phyloP scores from a whole-genome alignment of 2,329 filamentous ascomycete species.

The Mycosphaerella sp. region DNA sequence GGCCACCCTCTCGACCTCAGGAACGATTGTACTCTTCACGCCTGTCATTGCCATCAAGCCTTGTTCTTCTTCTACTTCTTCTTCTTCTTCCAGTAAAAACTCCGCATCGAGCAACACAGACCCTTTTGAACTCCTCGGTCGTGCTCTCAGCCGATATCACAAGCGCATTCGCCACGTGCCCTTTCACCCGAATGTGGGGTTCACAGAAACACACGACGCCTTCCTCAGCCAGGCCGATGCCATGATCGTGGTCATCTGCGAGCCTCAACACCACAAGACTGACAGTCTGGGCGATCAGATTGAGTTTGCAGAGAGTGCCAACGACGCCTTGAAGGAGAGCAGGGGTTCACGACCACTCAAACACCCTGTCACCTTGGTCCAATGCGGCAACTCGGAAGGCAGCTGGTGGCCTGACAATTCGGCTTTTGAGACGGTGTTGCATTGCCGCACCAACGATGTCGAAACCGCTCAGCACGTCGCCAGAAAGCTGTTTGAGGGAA shows the following conservation, averaged over 20 bases:
- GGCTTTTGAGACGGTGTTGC: slow-evolving; percentile 16
- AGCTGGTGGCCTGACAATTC: slow-evolving; percentile 19
- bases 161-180: slow-evolving; percentile 62
- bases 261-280: slow-evolving; percentile 35
- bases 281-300: slow-evolving; percentile 19
- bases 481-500: slow-evolving; percentile 16
- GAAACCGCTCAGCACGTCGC: slow-evolving; percentile 20
- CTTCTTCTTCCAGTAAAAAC: slow-evolving; percentile 33
- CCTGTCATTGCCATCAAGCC: slow-evolving; percentile 36
- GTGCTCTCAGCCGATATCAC: slow-evolving; percentile 55
- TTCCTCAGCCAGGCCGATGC: slow-evolving; percentile 56
- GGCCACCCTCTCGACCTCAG: slow-evolving; percentile 33
- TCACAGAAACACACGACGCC: slow-evolving; percentile 56
- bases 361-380: slow-evolving; percentile 16
- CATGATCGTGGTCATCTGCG: slow-evolving; percentile 55
- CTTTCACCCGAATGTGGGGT: slow-evolving; percentile 57
- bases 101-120: slow-evolving; percentile 44
- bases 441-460: slow-evolving; percentile 14
- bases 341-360: slow-evolving; percentile 2
- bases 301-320: slow-evolving; percentile 21
- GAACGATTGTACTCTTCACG: slow-evolving; percentile 42
- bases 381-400: slow-evolving; percentile 17
- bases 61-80: not conserved
- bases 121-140: slow-evolving; percentile 66
- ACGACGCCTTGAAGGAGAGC: slow-evolving; percentile 13